Percentiles rank a stretch among this genome's conserved stretches.
These are phyloP conservation scores for Mariannaea elegans DNA, from an alignment of 2,329 filamentous ascomycete species.

Conservation along the genomic window DNA sequence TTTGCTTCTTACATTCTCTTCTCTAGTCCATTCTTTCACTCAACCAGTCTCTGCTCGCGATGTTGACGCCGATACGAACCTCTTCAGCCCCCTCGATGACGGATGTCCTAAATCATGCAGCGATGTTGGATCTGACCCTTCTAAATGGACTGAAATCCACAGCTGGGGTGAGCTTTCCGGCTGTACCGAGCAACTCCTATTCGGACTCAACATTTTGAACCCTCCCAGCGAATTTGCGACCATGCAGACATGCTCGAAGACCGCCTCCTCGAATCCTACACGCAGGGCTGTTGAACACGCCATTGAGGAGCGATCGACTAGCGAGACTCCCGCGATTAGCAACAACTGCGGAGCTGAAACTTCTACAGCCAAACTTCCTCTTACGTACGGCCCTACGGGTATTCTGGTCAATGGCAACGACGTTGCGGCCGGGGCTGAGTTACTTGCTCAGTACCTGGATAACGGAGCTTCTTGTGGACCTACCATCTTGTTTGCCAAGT, in stretches of 20 bases:
- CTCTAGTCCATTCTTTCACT: constrained; percentile 14
- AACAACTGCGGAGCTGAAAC: constrained; percentile 35
- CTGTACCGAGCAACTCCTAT: constrained; percentile 31
- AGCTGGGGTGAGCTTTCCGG: constrained; percentile 30
- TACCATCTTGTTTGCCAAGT: constrained; percentile 38
- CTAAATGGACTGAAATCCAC: constrained; percentile 38
- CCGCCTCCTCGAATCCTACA: constrained; percentile 11
- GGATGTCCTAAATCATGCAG: constrained; percentile 35
- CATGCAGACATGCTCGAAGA: constrained; percentile 32
- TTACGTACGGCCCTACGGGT: constrained; percentile 15
- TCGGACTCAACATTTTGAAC: constrained; percentile 35
- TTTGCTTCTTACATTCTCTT: constrained; percentile 23
- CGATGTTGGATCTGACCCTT: constrained; percentile 30
- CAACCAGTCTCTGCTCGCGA: not conserved
- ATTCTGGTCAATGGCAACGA: constrained; percentile 25
- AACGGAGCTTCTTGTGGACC: constrained; percentile 31
- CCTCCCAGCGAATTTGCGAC: constrained; percentile 36
- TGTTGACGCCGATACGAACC: constrained; percentile 32
- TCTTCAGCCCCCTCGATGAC: constrained; percentile 34
- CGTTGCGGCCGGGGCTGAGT: constrained; percentile 19
- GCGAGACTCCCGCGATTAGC: not conserved
- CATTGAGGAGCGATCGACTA: not conserved
- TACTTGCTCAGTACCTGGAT: constrained; percentile 32
- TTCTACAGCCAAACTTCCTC: constrained; percentile 25
- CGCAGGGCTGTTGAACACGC: constrained; percentile 15